Conservation (phyloP, 139 green algal genomes). For the Closterium sp. region DNA sequence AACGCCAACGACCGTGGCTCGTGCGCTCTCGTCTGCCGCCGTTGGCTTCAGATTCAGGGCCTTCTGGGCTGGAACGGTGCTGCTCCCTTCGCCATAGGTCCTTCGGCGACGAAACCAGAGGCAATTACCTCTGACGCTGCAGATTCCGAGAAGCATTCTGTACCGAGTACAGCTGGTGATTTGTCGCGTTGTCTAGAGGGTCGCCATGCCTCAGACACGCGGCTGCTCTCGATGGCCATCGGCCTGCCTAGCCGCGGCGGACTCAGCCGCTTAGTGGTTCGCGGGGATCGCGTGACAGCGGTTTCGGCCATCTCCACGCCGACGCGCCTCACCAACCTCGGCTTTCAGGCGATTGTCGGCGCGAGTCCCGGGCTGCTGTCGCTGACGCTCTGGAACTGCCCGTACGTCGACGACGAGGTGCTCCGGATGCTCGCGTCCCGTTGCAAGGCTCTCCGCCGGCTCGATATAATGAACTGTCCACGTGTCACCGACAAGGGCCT, state of each 20-base stretch:
- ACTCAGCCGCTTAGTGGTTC: not conserved
- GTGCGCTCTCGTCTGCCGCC: constrained; percentile 1
- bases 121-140: not conserved
- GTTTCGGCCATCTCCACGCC: not conserved
- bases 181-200: not conserved
- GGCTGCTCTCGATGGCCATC: not conserved
- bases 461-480: constrained; percentile 1
- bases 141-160: not conserved
- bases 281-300: not conserved
- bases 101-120: not conserved
- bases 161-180: not conserved
- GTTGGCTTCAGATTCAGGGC: not conserved
- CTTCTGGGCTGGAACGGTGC: not conserved
- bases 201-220: not conserved
- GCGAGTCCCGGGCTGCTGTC: not conserved
- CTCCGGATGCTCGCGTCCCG: not conserved
- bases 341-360: not conserved
- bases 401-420: not conserved
- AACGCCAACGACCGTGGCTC: not conserved
- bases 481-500: not conserved
- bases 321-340: not conserved
- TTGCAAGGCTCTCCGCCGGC: not conserved
- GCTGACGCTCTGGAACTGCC: not conserved
- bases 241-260: not conserved
- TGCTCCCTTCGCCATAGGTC: not conserved